Conservation (phyloP, 1,284 basidiomycete species). For the Phellinidium pouzarii region DNA sequence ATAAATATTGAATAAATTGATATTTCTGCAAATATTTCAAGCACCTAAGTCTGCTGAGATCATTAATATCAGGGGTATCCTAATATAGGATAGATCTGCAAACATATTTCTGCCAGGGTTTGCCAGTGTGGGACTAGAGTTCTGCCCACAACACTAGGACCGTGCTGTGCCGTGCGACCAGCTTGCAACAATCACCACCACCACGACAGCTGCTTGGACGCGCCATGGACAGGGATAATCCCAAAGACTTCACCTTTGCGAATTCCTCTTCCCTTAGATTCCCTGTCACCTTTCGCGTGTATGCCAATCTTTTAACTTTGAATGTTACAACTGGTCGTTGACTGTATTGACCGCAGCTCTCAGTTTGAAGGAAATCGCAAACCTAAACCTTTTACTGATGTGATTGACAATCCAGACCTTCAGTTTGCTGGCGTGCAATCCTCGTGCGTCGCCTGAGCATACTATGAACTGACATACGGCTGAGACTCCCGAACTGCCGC, state of each 20-base stretch:
- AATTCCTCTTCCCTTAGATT: slow-evolving; percentile 81
- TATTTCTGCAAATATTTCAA: too few species aligned
- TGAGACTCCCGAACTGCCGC: slow-evolving; percentile 20
- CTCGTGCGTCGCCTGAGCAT: slow-evolving; percentile 42
- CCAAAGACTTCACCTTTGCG: slow-evolving; percentile 86
- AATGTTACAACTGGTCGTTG: slow-evolving; percentile 17
- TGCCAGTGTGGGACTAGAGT: too few species aligned
- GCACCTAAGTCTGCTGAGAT: too few species aligned
- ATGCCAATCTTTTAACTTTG: slow-evolving; percentile 24
- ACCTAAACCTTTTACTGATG: slow-evolving; percentile 63
- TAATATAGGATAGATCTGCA: too few species aligned
- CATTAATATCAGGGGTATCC: too few species aligned
- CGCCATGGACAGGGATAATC: slow-evolving; percentile 67
- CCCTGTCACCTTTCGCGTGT: slow-evolving; percentile 87
- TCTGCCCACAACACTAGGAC: too few species aligned
- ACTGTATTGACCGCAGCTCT: slow-evolving; percentile 43
- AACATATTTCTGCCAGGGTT: too few species aligned
- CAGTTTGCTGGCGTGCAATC: slow-evolving; percentile 70
- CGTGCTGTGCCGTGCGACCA: too few species aligned
- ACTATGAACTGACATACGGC: background rate
- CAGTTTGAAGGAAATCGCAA: slow-evolving; percentile 77
- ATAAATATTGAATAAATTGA: too few species aligned
- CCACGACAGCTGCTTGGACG: background rate
- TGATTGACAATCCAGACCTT: slow-evolving; percentile 72
- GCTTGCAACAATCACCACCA: background rate